Evolutionary conservation across 441 rosid genomes (phyloP), one percentile per base, ranked within the genome.

Genomic region (Omphalea diandra): DNA sequence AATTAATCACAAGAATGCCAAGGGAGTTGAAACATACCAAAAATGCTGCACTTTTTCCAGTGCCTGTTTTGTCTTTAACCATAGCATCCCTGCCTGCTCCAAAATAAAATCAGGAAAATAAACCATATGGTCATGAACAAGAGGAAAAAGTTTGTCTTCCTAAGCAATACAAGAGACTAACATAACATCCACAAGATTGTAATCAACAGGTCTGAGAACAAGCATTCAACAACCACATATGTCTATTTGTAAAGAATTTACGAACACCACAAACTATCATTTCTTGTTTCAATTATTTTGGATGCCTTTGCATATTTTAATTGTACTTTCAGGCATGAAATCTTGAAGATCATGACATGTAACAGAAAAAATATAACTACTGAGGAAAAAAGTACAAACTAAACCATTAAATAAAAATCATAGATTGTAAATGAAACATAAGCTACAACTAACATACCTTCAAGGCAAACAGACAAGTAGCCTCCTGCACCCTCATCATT

Each of bases 51-150:
- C 85, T 90, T 82, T 93, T 93, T 9, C 98, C 99, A 0, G 98
- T 96, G 58, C 96, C 94, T 12, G 99, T 89, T 84, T 84, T 93
- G 73, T 98, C 97, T 86, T 91, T 96, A 73, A 93, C 91, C 75
- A 91, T 75, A 20, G 88, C 97, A 86, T 96, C 99, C 76, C 83
- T 89, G 71, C 94, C 99, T 96, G 96, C 76, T 71, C 77, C 75
- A 82, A 74, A 78, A 63, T 71, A 56, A 61, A 73, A 62, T 29
- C 11, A 71, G 57, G 77, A 75, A 17, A 44, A 69, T 63, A 66
- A 57, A 35, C 36, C 43, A 58, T 41, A 40, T 27, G 24, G 17
- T 56, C 63, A 61, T 52, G 41, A 40, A 40, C 40, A 67, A 57
- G 68, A 50, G 65, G 36, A 67, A 43, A 33, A 66, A 12, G 6